Evolutionary conservation across 1,284 basidiomycete species (phyloP).

Genomic region (Ceratobasidium sp.): DNA sequence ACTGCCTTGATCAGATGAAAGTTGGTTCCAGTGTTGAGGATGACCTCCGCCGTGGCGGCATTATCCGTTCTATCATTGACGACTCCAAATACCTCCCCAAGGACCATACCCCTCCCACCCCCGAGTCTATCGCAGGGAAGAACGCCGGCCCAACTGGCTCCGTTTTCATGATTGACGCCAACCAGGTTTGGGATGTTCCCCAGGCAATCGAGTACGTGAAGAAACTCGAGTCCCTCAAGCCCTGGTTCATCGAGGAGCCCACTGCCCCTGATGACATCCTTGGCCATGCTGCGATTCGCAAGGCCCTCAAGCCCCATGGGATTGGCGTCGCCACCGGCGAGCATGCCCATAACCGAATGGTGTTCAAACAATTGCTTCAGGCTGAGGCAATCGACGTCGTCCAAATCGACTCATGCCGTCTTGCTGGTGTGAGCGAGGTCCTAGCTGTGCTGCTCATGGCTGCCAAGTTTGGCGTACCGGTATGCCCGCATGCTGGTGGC

Average conservation of each 20-base stretch:
- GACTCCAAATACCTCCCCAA: constrained; percentile 74
- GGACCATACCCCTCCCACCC: constrained; percentile 64
- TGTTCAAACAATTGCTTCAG: constrained; percentile 96
- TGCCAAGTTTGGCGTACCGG: constrained; percentile 86
- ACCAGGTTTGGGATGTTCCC: constrained; percentile 93
- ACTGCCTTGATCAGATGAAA: constrained; percentile 68
- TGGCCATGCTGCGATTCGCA: constrained; percentile 78
- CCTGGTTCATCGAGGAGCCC: constrained; percentile 98
- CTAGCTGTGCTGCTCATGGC: constrained; percentile 92
- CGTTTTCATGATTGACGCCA: constrained; percentile 96
- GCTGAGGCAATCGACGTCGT: constrained; percentile 93
- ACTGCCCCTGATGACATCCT: constrained; percentile 91
- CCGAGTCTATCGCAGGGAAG: constrained; percentile 75
- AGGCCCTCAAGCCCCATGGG: constrained; percentile 70
- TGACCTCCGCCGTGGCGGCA: constrained; percentile 82
- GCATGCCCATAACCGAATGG: constrained; percentile 93
- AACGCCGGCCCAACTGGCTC: constrained; percentile 92
- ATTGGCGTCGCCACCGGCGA: constrained; percentile 96
- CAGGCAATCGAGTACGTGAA: constrained; percentile 92
- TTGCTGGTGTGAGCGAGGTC: constrained; percentile 92
- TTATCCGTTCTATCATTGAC: constrained; percentile 94
- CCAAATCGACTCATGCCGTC: constrained; percentile 92
- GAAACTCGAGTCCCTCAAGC: constrained; percentile 77
- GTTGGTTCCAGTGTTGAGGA: constrained; percentile 82
- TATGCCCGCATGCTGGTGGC: constrained; percentile 94